Evolutionary conservation across 106 monocot species (phyloP), one percentile per base, ranked within the genome.

Genomic region (Dioscorea alata): DNA sequence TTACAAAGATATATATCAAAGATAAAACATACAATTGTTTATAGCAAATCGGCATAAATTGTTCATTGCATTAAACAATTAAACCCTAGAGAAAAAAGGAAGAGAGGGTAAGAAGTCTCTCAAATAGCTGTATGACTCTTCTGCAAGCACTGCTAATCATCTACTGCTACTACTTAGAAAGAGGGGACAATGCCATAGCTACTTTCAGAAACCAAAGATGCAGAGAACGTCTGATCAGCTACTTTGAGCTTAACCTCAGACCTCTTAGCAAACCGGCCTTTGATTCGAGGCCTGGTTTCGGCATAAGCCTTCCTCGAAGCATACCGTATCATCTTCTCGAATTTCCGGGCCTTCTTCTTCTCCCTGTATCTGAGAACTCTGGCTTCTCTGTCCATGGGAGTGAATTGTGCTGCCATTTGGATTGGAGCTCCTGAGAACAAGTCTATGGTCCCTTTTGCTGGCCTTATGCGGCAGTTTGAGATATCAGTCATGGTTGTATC

Each of bases 291-390:
- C 48, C 90, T 70, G 6, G 83, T 78, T 60, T 90, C 90, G 8
- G 86, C 90, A 59, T 89, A 89, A 4, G 89, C 89, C 77, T 89
- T 89, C 66, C 89, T 82, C 0, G 89, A 89, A 5, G 89, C 89
- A 52, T 89, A 90, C 64, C 90, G 68, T 12, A 90, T 90, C 4
- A 83, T 85, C 73, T 90, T 90, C 78, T 90, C 83, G 65, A 90
- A 90, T 32, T 66, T 82, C 59, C 90, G 70, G 4, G 35, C 77
- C 77, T 87, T 91, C 69, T 74, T 81, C 79, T 91, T 91, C 76
- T 91, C 91, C 61, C 91, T 75, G 79, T 91, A 91, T 61, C 91
- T 56, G n/a, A 79, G 81, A 14, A 91, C 82, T 17, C 84, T 75
- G 48, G 91, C 87, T 59, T 87, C 91, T 20, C 91, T 70, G 52